Evolutionary conservation across 129 eudicot species (phyloP).

Genomic region (Arctium lappa): DNA sequence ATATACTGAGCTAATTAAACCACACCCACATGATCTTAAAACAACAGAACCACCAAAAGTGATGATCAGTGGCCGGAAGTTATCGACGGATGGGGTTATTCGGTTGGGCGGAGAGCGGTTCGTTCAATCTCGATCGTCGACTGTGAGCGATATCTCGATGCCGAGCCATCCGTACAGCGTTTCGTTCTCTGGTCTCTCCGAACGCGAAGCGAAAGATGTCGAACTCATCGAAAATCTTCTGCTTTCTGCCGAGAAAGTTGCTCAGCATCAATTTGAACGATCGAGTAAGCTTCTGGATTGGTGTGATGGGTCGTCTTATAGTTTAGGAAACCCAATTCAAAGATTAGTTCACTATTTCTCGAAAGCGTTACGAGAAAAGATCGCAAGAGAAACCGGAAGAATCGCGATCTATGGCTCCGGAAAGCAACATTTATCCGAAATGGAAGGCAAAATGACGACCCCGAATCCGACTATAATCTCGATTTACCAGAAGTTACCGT

Average conservation of each 20-base stretch:
- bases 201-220: slow-evolving; percentile 36
- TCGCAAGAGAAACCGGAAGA: slow-evolving; percentile 43
- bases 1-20: slow-evolving; percentile 20
- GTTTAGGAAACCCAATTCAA: slow-evolving; percentile 32
- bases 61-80: slow-evolving; percentile 17
- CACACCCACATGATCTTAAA: not conserved
- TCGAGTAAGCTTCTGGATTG: slow-evolving; percentile 46
- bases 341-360: slow-evolving; percentile 50
- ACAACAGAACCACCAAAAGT: not conserved
- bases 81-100: slow-evolving; percentile 44
- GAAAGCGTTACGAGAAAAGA: slow-evolving; percentile 49
- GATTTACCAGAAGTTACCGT: slow-evolving; percentile 30
- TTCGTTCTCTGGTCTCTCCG: slow-evolving; percentile 33
- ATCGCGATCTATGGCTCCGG: not conserved
- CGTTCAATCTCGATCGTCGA: slow-evolving; percentile 36
- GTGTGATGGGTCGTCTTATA: slow-evolving; percentile 29
- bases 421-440: slow-evolving; percentile 3
- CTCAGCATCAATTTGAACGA: slow-evolving; percentile 31
- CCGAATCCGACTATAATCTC: slow-evolving; percentile 13
- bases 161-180: slow-evolving; percentile 35
- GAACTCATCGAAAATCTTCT: slow-evolving; percentile 50
- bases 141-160: slow-evolving; percentile 14
- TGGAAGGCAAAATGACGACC: slow-evolving; percentile 12
- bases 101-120: slow-evolving; percentile 51
- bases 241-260: slow-evolving; percentile 43